These are phyloP conservation scores for Trichoderma gamsii DNA, from an alignment of 495 filamentous ascomycete species.

Conservation along the genomic window DNA sequence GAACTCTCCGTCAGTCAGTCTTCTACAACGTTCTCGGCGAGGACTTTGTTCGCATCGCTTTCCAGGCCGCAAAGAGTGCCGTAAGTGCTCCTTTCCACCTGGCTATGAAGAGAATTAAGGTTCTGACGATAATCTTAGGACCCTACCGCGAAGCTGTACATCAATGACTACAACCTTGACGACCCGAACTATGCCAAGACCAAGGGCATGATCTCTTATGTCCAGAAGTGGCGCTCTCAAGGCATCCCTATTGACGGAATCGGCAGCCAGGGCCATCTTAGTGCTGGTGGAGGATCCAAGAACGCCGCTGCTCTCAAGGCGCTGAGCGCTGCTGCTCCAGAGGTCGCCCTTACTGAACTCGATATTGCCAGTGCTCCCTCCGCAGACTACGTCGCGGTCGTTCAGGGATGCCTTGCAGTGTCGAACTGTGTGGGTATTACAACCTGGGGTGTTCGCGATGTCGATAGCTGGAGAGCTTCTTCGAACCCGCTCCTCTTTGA, in stretches of 20 bases:
- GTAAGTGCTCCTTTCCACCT: not conserved
- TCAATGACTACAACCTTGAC: slow-evolving; percentile 67
- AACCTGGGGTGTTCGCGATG: slow-evolving; percentile 60
- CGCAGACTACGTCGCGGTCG: slow-evolving; percentile 48
- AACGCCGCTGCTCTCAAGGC: slow-evolving; percentile 35
- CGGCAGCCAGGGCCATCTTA: slow-evolving; percentile 55
- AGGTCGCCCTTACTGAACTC: slow-evolving; percentile 59
- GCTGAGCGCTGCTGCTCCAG: slow-evolving; percentile 44
- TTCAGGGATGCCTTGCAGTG: slow-evolving; percentile 50
- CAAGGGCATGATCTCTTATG: slow-evolving; percentile 37
- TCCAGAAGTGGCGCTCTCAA: slow-evolving; percentile 40
- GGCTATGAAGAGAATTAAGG: not conserved
- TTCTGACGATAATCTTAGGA: slow-evolving; percentile 21
- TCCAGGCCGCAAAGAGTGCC: slow-evolving; percentile 41
- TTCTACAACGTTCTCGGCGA: slow-evolving; percentile 41
- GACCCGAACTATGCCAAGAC: slow-evolving; percentile 40
- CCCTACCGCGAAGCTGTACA: slow-evolving; percentile 51
- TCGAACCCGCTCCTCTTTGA: slow-evolving; percentile 25
- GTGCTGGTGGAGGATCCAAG: slow-evolving; percentile 38
- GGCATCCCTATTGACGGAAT: slow-evolving; percentile 55
- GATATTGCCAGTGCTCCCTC: slow-evolving; percentile 48
- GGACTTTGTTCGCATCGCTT: slow-evolving; percentile 42
- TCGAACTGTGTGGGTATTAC: slow-evolving; percentile 54
- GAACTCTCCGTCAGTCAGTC: slow-evolving; percentile 34
- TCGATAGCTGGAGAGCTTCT: slow-evolving; percentile 44